Conservation (phyloP, 352 stramenopile species). For the Elongisporangium undulatum region DNA sequence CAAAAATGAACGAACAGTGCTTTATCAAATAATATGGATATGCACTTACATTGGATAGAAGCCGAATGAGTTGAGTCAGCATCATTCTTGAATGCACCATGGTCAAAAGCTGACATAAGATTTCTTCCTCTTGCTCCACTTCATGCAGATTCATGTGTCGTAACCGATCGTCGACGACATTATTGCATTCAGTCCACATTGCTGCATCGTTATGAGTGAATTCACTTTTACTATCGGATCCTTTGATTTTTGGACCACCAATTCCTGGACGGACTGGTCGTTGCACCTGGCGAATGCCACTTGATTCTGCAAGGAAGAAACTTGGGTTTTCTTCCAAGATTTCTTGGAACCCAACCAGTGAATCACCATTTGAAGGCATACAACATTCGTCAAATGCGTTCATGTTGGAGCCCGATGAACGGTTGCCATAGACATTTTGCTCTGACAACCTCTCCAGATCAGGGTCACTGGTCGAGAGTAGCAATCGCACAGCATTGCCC, state of each 20-base stretch:
- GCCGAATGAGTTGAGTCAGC: constrained; percentile 61
- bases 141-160: constrained; percentile 56
- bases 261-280: constrained; percentile 16
- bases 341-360: constrained; percentile 50
- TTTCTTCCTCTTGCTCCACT: constrained; percentile 57
- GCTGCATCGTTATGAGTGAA: constrained; percentile 29
- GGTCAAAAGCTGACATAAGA: constrained; percentile 53
- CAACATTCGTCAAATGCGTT: background rate
- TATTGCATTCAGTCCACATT: constrained; percentile 71
- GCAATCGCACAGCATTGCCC: constrained; percentile 43
- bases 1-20: constrained; percentile 4
- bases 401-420: constrained; percentile 1
- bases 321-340: constrained; percentile 77
- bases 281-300: constrained; percentile 18
- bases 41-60: constrained; percentile 34
- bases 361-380: background rate
- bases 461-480: constrained; percentile 33
- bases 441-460: constrained; percentile 22
- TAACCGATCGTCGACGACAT: constrained; percentile 52
- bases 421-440: background rate
- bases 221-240: constrained; percentile 15
- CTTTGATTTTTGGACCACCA: constrained; percentile 45
- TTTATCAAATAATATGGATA: background rate
- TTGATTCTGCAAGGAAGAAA: constrained; percentile 66
- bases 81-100: constrained; percentile 63